These are phyloP conservation scores for Clonostachys sp. DNA, from an alignment of 2,329 filamentous ascomycete species.

Conservation along the genomic window DNA sequence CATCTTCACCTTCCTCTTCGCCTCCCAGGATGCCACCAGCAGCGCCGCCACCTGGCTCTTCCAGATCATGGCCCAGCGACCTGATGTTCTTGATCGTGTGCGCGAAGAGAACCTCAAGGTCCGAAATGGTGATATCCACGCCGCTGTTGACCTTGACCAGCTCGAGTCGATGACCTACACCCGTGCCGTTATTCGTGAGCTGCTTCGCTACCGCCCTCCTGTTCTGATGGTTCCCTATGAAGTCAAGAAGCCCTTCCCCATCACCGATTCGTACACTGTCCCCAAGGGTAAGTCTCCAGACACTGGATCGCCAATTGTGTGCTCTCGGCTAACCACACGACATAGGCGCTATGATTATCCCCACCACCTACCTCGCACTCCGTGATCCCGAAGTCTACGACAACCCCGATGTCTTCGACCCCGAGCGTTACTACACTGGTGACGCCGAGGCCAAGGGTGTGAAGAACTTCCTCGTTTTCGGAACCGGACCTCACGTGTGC, in stretches of 20 bases:
- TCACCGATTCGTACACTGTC: constrained; percentile 80
- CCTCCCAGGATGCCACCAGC: constrained; percentile 94
- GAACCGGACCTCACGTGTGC: constrained; percentile 94
- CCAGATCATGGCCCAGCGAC: constrained; percentile 88
- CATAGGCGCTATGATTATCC: constrained; percentile 85
- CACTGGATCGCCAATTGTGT: background rate
- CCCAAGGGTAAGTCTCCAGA: constrained; percentile 62
- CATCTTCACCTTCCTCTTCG: constrained; percentile 93
- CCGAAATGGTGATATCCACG: constrained; percentile 69
- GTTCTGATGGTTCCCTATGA: constrained; percentile 97
- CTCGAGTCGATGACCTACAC: constrained; percentile 89
- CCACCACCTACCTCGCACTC: constrained; percentile 83
- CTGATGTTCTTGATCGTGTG: constrained; percentile 85
- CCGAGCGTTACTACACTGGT: constrained; percentile 86
- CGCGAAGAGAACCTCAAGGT: constrained; percentile 83
- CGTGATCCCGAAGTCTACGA: constrained; percentile 91
- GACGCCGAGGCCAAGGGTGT: constrained; percentile 78
- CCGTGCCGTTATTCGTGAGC: constrained; percentile 85
- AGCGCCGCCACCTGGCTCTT: constrained; percentile 93
- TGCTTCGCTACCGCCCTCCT: constrained; percentile 88
- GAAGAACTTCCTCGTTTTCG: constrained; percentile 97
- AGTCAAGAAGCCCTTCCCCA: constrained; percentile 91
- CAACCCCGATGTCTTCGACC: constrained; percentile 83
- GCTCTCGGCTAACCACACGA: background rate
- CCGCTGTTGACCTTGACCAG: constrained; percentile 73